Conservation (phyloP, 2,329 filamentous ascomycete genomes). For the Cryphonectria radicalis region DNA sequence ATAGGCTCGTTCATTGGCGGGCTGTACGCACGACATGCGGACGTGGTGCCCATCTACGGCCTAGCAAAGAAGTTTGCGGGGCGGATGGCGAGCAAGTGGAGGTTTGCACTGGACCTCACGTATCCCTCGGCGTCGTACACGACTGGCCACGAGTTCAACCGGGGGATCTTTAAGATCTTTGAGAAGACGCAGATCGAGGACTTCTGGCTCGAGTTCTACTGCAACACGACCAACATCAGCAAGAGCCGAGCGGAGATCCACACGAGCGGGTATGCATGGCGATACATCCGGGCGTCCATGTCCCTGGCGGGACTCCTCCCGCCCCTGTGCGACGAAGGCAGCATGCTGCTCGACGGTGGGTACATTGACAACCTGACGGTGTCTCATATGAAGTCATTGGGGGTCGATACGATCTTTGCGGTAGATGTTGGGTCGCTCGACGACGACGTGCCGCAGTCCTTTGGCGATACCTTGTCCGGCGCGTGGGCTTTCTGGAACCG, state of each 20-base stretch:
- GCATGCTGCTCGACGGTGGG: slow-evolving; percentile 93
- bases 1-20: slow-evolving; percentile 96
- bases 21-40: slow-evolving; percentile 92
- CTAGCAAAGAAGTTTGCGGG: slow-evolving; percentile 96
- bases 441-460: slow-evolving; percentile 87
- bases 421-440: slow-evolving; percentile 93
- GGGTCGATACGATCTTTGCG: slow-evolving; percentile 92
- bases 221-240: slow-evolving; percentile 98
- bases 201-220: slow-evolving; percentile 98
- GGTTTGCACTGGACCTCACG: slow-evolving; percentile 94
- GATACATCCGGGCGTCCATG: slow-evolving; percentile 96
- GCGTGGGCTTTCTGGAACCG: slow-evolving; percentile 94
- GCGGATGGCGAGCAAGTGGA: slow-evolving; percentile 99
- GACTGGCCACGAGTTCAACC: slow-evolving; percentile 97
- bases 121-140: slow-evolving; percentile 98
- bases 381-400: slow-evolving; percentile 93
- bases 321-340: slow-evolving; percentile 93
- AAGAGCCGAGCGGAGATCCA: slow-evolving; percentile 91
- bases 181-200: slow-evolving; percentile 97
- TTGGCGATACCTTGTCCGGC: slow-evolving; percentile 91
- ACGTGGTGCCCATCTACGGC: slow-evolving; percentile 95
- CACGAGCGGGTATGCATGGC: slow-evolving; percentile 95
- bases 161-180: slow-evolving; percentile 98
- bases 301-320: slow-evolving; percentile 90
- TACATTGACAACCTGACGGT: slow-evolving; percentile 98